Evolutionary conservation across 352 stramenopile species (phyloP).

Genomic region (Phytophthora sp.): DNA sequence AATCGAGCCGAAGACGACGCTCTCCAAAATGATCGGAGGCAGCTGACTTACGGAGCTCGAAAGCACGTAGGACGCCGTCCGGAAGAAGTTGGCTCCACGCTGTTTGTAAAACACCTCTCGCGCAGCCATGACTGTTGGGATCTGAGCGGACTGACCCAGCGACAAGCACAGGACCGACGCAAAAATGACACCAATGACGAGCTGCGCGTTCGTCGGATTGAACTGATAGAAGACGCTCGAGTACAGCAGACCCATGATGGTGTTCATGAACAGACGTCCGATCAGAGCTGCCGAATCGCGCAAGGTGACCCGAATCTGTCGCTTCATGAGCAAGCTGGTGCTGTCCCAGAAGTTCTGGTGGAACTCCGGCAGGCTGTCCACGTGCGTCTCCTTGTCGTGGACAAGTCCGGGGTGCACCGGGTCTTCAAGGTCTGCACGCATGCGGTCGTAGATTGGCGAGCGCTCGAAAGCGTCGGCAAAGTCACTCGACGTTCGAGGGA

Average conservation of each 20-base stretch:
- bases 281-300: slow-evolving; percentile 20
- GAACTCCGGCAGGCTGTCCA: slow-evolving; percentile 11
- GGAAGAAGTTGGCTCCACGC: slow-evolving; percentile 12
- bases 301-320: slow-evolving; percentile 7
- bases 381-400: slow-evolving; percentile 29
- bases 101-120: slow-evolving; percentile 40
- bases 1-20: slow-evolving; percentile 12
- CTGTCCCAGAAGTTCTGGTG: slow-evolving; percentile 15
- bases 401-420: slow-evolving; percentile 13
- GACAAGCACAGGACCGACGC: slow-evolving; percentile 63
- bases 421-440: slow-evolving; percentile 22
- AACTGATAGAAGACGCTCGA: slow-evolving; percentile 32
- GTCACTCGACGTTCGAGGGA: slow-evolving; percentile 7
- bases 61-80: slow-evolving; percentile 9
- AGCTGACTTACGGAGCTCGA: slow-evolving; percentile 4
- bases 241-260: slow-evolving; percentile 37
- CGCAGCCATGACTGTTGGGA: slow-evolving; percentile 54
- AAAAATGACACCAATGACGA: slow-evolving; percentile 68
- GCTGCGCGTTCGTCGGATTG: slow-evolving; percentile 19
- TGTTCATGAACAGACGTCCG: slow-evolving; percentile 47
- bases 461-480: slow-evolving; percentile 26
- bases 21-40: slow-evolving; percentile 10
- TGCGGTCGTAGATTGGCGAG: slow-evolving; percentile 28
- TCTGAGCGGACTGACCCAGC: slow-evolving; percentile 54
- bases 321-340: slow-evolving; percentile 1